A percentile compares a stretch with the other conserved stretches of the same genome.
Evolutionary conservation across 257 asterid genomes (phyloP).

Genomic region (Lavandula angustifolia): DNA sequence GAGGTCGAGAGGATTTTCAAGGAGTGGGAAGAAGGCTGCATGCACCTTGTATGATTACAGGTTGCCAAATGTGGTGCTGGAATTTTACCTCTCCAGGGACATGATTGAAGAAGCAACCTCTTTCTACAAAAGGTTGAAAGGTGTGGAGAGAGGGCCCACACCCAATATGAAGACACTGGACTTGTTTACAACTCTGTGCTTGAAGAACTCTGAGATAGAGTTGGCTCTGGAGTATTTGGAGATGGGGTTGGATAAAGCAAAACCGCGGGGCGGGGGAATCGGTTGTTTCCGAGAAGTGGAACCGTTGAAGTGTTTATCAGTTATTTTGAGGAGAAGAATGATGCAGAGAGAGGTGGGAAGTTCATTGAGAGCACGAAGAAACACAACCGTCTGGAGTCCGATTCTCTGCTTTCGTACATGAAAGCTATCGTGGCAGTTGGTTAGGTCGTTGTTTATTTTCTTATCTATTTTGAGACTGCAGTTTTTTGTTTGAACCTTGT

Average conservation of each 20-base stretch:
- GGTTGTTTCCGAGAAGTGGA: conserved; percentile 58
- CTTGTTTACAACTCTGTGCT: conserved; percentile 43
- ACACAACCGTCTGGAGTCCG: conserved; percentile 41
- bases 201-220: conserved; percentile 52
- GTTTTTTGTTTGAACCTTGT: too few relatives aligned
- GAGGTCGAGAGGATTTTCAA: conserved; percentile 48
- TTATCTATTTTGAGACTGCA: too few relatives aligned
- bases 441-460: too few relatives aligned
- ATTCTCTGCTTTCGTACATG: conserved; percentile 40
- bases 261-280: conserved; percentile 25
- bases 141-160: conserved; percentile 25
- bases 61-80: conserved; percentile 64
- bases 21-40: conserved; percentile 60
- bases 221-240: conserved; percentile 66
- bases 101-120: conserved; percentile 65
- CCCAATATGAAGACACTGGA: conserved; percentile 55
- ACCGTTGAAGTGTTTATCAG: conserved; percentile 47
- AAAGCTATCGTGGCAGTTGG: too few relatives aligned
- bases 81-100: conserved; percentile 46
- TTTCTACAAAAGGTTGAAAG: conserved; percentile 41
- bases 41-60: conserved; percentile 47
- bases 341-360: conserved; percentile 44
- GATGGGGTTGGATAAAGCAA: conserved; percentile 44
- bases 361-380: conserved; percentile 59
- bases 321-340: conserved; percentile 53